A percentile compares a stretch with the other conserved stretches of the same genome.
These are phyloP conservation scores for Ophiostoma ips DNA, from an alignment of 2,329 filamentous ascomycete species.

Conservation along the genomic window DNA sequence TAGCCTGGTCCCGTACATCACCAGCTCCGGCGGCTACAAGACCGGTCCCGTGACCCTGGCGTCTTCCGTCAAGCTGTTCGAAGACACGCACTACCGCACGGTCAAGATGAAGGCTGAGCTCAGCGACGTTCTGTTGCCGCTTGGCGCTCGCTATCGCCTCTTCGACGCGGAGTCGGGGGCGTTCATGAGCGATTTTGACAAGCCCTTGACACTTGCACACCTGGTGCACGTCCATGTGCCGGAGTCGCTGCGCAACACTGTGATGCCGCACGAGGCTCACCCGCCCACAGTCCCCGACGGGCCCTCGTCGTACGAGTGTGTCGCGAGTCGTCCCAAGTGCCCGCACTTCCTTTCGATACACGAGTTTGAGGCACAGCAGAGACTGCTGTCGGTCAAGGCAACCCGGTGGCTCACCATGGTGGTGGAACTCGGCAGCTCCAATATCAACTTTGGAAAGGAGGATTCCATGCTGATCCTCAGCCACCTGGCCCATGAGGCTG, in stretches of 20 bases:
- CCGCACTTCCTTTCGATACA: slow-evolving; percentile 31
- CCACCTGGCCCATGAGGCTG: slow-evolving; percentile 40
- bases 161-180: slow-evolving; percentile 26
- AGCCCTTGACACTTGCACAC: slow-evolving; percentile 28
- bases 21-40: too few species aligned
- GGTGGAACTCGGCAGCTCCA: slow-evolving; percentile 34
- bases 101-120: slow-evolving; percentile 26
- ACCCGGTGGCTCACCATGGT: slow-evolving; percentile 32
- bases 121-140: slow-evolving; percentile 30
- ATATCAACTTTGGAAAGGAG: slow-evolving; percentile 46
- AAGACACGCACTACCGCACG: slow-evolving; percentile 31
- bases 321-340: slow-evolving; percentile 35
- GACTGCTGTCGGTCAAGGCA: slow-evolving; percentile 29
- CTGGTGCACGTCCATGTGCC: slow-evolving; percentile 23
- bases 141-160: slow-evolving; percentile 32
- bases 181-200: slow-evolving; percentile 24
- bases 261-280: slow-evolving; percentile 18
- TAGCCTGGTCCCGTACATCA: background rate
- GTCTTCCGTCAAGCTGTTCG: slow-evolving; percentile 10
- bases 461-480: slow-evolving; percentile 34
- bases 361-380: slow-evolving; percentile 39
- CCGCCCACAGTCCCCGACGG: slow-evolving; percentile 21
- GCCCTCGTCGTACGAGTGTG: slow-evolving; percentile 39
- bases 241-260: slow-evolving; percentile 22
- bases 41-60: slow-evolving; percentile 1